Conservation (phyloP, 768 basidiomycete genomes). For the Trametes coccinea region DNA sequence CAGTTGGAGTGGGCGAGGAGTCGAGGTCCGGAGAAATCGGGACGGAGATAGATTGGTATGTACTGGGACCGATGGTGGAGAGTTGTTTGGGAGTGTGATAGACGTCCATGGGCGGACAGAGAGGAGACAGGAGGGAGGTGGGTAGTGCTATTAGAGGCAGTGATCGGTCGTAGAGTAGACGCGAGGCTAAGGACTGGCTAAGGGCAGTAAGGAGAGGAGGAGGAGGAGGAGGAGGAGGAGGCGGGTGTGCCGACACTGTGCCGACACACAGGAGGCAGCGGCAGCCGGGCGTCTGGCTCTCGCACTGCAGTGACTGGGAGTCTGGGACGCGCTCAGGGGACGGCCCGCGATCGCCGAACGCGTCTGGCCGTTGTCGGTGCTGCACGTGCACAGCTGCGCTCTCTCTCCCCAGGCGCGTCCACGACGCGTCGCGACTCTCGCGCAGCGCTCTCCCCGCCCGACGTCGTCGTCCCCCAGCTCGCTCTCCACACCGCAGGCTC, state of each 20-base stretch:
- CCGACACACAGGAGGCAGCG: background rate
- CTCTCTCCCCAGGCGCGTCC: background rate
- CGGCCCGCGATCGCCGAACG: constrained; percentile 17
- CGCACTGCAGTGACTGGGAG: too few species aligned
- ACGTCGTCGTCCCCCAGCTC: background rate
- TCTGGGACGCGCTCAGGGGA: background rate
- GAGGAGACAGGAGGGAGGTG: background rate
- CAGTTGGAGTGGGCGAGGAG: background rate
- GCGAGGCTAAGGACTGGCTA: too few species aligned
- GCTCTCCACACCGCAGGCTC: background rate
- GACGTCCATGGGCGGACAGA: background rate
- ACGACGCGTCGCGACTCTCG: background rate
- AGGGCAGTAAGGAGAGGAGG: too few species aligned
- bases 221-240: background rate
- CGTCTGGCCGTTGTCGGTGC: background rate
- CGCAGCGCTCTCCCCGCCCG: background rate
- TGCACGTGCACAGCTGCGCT: background rate
- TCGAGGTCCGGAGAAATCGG: background rate
- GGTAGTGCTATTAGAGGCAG: background rate
- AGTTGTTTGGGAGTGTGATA: background rate
- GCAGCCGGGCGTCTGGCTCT: background rate
- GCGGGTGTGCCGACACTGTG: background rate
- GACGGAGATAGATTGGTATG: background rate
- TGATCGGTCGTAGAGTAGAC: too few species aligned
- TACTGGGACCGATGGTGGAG: too few species aligned